These are phyloP conservation scores for Astrephomene gubernaculifera DNA, from an alignment of 139 green algal genomes.

Conservation along the genomic window DNA sequence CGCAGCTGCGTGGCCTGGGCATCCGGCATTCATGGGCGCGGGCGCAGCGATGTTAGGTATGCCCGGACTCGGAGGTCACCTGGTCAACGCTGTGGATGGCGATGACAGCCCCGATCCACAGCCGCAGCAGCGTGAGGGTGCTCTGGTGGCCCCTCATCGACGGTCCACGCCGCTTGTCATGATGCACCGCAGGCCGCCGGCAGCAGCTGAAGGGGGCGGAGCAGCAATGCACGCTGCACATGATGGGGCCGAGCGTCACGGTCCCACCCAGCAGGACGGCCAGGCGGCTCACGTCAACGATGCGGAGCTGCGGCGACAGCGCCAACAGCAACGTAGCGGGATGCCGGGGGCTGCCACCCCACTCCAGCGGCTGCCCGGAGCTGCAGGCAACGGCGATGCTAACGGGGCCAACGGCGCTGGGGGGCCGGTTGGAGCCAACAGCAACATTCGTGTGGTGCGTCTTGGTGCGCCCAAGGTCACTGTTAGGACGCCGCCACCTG, in stretches of 20 bases:
- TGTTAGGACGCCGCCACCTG: conserved; percentile 14
- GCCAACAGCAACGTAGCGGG: not conserved
- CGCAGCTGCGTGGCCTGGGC: not conserved
- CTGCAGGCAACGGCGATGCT: not conserved
- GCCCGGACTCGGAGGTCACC: no score
- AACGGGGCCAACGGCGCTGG: not conserved
- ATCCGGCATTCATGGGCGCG: no score
- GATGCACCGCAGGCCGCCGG: not conserved
- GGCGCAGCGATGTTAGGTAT: no score
- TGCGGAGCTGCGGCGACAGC: not conserved
- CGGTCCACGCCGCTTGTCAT: conserved; percentile 1
- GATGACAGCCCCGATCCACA: conserved; percentile 25
- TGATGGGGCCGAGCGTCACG: no score
- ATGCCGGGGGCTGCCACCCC: not conserved
- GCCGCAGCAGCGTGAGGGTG: conserved; percentile 10
- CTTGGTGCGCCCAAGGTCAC: conserved; percentile 7
- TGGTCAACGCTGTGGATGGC: no score
- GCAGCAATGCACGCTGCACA: no score
- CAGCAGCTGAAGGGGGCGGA: not conserved
- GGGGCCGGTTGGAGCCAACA: not conserved
- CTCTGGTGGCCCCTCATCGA: not conserved
- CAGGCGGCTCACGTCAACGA: not conserved
- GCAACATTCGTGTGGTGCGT: conserved; percentile 26
- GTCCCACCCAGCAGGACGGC: not conserved
- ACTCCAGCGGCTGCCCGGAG: not conserved